Conservation (phyloP, 1,284 basidiomycete genomes). For the Violaceomyces palustris region DNA sequence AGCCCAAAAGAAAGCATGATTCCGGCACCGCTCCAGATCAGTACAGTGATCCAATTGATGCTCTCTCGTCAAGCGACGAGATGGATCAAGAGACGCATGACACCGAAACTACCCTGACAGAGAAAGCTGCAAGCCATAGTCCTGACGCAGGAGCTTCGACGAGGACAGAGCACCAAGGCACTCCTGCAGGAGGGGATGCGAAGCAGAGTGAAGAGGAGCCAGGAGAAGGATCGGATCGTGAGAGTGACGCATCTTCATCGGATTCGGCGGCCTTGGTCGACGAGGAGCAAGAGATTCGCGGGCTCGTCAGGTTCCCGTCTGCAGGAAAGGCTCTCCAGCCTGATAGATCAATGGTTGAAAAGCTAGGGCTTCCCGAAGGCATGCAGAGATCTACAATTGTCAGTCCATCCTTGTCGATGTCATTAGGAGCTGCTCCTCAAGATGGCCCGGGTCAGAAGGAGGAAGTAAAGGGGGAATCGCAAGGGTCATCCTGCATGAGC, state of each 20-base stretch:
- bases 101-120: no score
- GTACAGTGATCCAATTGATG: background rate
- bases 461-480: no score
- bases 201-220: background rate
- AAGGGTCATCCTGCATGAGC: no score
- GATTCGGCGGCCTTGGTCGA: conserved; percentile 6
- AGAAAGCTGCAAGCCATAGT: no score
- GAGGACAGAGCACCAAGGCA: no score
- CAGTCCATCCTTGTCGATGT: no score
- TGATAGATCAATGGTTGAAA: conserved; percentile 26
- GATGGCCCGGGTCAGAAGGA: no score
- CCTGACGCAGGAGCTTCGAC: no score
- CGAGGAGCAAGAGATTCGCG: conserved; percentile 6
- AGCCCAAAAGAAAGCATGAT: conserved; percentile 11
- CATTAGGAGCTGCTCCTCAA: conserved; percentile 10
- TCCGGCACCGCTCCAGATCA: background rate
- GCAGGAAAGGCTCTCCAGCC: conserved; percentile 24
- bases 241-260: background rate
- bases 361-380: conserved; percentile 41
- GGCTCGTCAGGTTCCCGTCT: conserved; percentile 14
- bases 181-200: no score
- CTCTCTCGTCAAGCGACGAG: background rate
- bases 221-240: background rate
- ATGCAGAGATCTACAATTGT: no score
- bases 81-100: background rate